Conservation (phyloP, 148 eudicot species). For the Fagopyrum esculentum region DNA sequence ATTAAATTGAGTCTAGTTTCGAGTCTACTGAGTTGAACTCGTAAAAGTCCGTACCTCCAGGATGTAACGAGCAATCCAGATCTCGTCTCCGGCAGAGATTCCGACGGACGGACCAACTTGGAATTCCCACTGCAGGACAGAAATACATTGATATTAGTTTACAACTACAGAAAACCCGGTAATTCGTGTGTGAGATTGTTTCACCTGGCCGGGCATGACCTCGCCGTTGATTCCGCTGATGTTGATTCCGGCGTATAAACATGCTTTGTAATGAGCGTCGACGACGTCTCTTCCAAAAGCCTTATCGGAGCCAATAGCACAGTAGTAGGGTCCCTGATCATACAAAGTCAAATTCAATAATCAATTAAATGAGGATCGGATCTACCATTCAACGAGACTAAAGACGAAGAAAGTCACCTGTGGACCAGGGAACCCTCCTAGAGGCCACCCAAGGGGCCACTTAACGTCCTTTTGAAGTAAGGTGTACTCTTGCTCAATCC, state of each 20-base stretch:
- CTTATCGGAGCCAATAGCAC: constrained; percentile 49
- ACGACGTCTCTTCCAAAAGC: constrained; percentile 46
- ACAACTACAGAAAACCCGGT: too few relatives aligned
- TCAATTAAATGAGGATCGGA: not conserved
- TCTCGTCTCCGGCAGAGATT: constrained; percentile 46
- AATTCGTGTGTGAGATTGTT: too few relatives aligned
- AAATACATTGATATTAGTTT: not conserved
- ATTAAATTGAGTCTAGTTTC: not conserved
- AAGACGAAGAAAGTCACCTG: constrained; percentile 22
- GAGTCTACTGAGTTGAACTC: not conserved
- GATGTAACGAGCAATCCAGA: constrained; percentile 49
- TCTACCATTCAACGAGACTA: not conserved
- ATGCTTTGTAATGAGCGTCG: constrained; percentile 53
- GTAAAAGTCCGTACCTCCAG: constrained; percentile 33
- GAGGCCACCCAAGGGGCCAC: constrained; percentile 69
- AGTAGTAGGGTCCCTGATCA: constrained; percentile 33
- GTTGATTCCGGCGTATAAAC: constrained; percentile 42
- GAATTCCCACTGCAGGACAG: constrained; percentile 36
- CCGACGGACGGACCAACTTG: constrained; percentile 53
- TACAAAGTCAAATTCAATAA: not conserved
- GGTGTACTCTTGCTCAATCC: constrained; percentile 60
- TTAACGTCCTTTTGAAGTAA: constrained; percentile 39
- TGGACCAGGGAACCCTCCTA: constrained; percentile 52
- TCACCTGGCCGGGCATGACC: constrained; percentile 61
- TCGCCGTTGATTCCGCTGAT: constrained; percentile 53